Base-by-base conservation (phyloP, 148 eudicot genomes). In the Mesembryanthemum crystallinum region DNA sequence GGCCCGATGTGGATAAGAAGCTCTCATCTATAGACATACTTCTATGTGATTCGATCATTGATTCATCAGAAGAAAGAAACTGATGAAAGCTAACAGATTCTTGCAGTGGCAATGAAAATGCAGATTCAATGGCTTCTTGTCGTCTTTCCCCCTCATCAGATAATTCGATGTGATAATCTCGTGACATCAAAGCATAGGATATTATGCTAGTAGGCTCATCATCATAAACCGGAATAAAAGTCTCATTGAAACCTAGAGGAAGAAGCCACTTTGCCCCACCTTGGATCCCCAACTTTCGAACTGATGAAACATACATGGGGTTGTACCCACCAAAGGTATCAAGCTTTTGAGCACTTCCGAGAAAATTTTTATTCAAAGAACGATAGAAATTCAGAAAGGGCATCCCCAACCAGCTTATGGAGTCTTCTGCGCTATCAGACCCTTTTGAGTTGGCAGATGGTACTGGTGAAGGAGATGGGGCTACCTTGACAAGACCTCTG, bases 151-250 rank as follows among this genome's bases (percentile, higher is more conserved):
- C 84, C 51, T 93, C 98, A 73, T 88, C 91, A 64, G 84, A 87
- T 64, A 96, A 77, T 66, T 89, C 94, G 52, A 13, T 75, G 67
- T 80, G 61, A 85, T 96, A 96, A 42, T 86, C 87, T 28, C 81
- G 85, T 30, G 97, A 91, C 49, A 80, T 77, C 73, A 96, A 80
- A 8, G 91, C 92, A 80, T 92, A 91, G 7, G 99, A 84, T 81
- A 94, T 90, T 59, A 90, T 86, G 82, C 98, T 94, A 28, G 97
- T 91, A n/a, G 94, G 94, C 75, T 95, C 99, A 80, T 95, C 97
- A 71, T 95, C 97, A 81, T 87, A 91, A 67, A 95, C 87, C 28
- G 99, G 94, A 68, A 92, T 81, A 54, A 87, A 87, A 32, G 84
- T 87, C 33, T 89, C 97, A 78, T 84, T 87, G 5, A 79, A 70